Percentiles rank a stretch among this genome's conserved stretches.
phyloP scores from a whole-genome alignment of 2,329 filamentous ascomycete species.

The Nemania sp. region DNA sequence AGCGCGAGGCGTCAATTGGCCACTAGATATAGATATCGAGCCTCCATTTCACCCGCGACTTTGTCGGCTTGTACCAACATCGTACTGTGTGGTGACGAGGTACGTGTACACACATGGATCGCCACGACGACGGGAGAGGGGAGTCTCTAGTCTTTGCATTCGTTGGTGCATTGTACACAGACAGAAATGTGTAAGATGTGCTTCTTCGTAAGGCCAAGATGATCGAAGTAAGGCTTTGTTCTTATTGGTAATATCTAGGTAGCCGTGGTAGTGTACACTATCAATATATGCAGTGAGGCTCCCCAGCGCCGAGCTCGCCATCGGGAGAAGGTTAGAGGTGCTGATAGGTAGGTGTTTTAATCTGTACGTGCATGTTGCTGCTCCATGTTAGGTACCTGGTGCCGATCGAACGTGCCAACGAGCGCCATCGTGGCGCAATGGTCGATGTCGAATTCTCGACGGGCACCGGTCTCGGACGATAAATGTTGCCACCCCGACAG shows the following conservation, averaged over 20 bases:
- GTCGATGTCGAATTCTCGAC: slow-evolving; percentile 11
- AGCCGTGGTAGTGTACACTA: neutral
- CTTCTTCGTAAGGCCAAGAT: neutral
- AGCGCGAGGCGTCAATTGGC: slow-evolving; percentile 17
- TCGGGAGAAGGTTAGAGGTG: slow-evolving; percentile 18
- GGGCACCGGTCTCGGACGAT: slow-evolving; percentile 25
- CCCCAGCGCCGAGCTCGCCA: slow-evolving; percentile 11
- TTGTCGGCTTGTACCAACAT: neutral
- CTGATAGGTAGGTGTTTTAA: neutral
- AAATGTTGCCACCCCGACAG: slow-evolving; percentile 21
- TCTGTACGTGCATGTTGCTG: neutral
- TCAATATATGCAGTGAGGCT: neutral
- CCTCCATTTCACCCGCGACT: slow-evolving; percentile 12
- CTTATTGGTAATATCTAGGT: neutral
- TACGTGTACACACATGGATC: neutral
- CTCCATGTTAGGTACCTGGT: too few relatives aligned
- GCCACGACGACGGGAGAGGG: neutral
- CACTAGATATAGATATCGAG: slow-evolving; percentile 11
- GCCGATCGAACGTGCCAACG: neutral
- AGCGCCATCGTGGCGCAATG: slow-evolving; percentile 15
- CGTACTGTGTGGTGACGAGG: neutral
- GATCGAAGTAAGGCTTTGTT: neutral
- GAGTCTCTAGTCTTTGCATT: slow-evolving; percentile 1
- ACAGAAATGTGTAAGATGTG: too few relatives aligned
- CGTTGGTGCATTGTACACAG: too few relatives aligned